These are phyloP conservation scores for Mallotus japonicus DNA, from an alignment of 441 rosid species.

Conservation along the genomic window DNA sequence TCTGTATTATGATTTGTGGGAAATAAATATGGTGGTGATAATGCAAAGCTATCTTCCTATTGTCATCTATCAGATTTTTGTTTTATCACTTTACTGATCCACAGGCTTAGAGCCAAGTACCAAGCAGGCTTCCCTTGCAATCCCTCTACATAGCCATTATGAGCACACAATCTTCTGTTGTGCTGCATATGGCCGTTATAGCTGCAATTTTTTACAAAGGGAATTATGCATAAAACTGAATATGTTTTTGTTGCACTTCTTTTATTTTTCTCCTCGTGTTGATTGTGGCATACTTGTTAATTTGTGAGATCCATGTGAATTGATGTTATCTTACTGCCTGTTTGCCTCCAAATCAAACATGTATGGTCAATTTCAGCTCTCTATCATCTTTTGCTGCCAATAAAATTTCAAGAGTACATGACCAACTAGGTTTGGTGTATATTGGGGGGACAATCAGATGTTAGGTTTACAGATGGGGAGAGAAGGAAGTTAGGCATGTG, in stretches of 20 bases:
- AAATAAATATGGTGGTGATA: not conserved
- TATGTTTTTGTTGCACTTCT: not conserved
- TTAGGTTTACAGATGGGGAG: not conserved
- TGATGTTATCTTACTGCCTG: not conserved
- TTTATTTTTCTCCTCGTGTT: not conserved
- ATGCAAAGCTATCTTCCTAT: not conserved
- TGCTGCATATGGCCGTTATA: not conserved
- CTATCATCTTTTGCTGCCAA: not conserved
- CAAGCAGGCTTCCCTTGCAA: not conserved
- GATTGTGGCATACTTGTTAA: not conserved
- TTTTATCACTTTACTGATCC: not conserved
- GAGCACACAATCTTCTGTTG: not conserved
- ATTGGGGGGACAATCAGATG: not conserved
- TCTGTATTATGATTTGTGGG: not conserved
- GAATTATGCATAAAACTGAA: not conserved
- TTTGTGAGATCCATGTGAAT: not conserved
- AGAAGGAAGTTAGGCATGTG: not conserved
- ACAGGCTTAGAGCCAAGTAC: conserved; percentile 2
- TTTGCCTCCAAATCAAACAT: not conserved
- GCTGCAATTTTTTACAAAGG: not conserved
- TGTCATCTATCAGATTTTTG: not conserved
- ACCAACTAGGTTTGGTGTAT: not conserved
- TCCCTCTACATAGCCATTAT: not conserved
- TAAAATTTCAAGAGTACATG: not conserved
- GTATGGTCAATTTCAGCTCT: not conserved